phyloP scores from a whole-genome alignment of 768 basidiomycete species.

The Auriculariales sp. region DNA sequence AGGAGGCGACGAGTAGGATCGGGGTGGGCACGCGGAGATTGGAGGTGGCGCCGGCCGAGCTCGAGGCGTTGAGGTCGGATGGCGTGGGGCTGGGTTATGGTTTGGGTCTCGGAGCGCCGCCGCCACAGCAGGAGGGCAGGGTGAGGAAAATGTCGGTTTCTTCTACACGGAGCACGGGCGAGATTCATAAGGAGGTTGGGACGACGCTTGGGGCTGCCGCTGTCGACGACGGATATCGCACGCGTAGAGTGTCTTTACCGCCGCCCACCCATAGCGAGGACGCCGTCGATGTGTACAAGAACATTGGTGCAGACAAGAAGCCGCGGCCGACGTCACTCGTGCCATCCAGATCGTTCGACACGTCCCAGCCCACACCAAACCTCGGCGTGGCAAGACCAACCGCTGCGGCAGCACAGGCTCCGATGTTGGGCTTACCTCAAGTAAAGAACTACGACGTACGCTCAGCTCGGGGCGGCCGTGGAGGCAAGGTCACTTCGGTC shows the following conservation, averaged over 20 bases:
- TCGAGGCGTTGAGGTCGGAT: no score
- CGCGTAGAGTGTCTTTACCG: background rate
- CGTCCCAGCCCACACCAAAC: background rate
- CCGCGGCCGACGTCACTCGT: background rate
- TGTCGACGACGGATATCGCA: background rate
- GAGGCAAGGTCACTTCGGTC: slow-evolving; percentile 60
- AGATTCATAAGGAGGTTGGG: background rate
- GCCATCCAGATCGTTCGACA: background rate
- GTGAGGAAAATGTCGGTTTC: background rate
- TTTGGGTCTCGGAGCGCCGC: background rate
- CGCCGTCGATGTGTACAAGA: background rate
- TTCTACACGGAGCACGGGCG: background rate
- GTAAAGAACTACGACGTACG: slow-evolving; percentile 51
- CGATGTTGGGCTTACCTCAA: slow-evolving; percentile 9
- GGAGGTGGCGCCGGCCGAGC: no score
- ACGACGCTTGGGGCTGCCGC: background rate
- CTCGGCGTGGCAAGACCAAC: background rate
- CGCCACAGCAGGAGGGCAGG: background rate
- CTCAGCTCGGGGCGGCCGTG: slow-evolving; percentile 63
- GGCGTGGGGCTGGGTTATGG: no score
- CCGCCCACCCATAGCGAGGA: background rate
- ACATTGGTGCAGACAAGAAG: background rate
- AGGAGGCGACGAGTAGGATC: no score
- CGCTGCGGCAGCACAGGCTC: background rate
- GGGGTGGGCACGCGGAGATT: background rate